Conservation (phyloP, 129 eudicot genomes). For the Helianthus tuberosus region DNA sequence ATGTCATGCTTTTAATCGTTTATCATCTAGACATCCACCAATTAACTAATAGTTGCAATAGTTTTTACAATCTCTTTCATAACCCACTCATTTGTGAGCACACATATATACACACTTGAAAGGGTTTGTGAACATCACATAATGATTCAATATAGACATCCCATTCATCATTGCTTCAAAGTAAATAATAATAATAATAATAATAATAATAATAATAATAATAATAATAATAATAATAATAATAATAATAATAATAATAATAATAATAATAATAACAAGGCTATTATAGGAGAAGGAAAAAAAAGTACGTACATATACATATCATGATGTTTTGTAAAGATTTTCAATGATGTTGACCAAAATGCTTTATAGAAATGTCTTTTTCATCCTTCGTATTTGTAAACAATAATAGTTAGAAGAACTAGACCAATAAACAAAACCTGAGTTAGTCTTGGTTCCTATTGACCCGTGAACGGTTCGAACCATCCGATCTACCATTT, state of each 20-base stretch:
- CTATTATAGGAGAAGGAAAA: background rate
- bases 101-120: background rate
- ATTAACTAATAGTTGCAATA: background rate
- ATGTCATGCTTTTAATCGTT: background rate
- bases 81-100: background rate
- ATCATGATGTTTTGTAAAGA: background rate
- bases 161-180: background rate
- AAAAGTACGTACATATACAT: background rate
- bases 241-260: no score
- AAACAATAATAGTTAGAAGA: background rate
- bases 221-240: no score
- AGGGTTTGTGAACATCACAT: background rate
- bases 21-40: background rate
- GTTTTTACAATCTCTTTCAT: background rate
- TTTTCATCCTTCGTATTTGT: background rate
- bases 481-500: no score
- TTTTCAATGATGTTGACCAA: background rate
- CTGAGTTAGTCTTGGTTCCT: no score
- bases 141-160: background rate
- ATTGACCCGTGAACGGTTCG: no score
- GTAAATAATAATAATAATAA: background rate
- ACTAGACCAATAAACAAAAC: no score
- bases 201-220: no score
- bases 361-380: background rate
- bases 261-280: no score